Percentiles rank a stretch among this genome's conserved stretches.
phyloP scores from a whole-genome alignment of 139 green algal genomes.

The Gonium pectorale region DNA sequence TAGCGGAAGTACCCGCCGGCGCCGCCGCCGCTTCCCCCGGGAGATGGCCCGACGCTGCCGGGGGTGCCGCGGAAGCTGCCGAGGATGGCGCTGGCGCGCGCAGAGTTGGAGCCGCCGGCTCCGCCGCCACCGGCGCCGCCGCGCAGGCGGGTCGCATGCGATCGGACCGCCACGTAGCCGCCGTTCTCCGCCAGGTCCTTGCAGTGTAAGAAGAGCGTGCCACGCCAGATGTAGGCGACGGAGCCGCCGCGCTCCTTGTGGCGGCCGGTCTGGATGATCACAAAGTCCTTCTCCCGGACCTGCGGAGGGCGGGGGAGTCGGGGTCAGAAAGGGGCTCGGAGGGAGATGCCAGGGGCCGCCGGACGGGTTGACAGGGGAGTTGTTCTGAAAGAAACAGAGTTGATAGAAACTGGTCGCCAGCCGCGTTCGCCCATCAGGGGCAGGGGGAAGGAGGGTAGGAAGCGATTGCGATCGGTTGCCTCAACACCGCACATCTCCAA shows the following conservation, averaged over 20 bases:
- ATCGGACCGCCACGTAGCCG: conserved; percentile 76
- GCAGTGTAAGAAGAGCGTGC: conserved; percentile 80
- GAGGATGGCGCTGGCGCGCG: conserved; percentile 33
- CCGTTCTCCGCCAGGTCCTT: conserved; percentile 67
- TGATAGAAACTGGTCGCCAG: too few relatives aligned
- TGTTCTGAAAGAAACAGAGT: too few relatives aligned
- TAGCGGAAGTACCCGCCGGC: background rate
- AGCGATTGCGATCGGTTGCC: too few relatives aligned
- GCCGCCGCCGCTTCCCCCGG: background rate
- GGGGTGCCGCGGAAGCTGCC: conserved; percentile 29
- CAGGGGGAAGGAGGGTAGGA: too few relatives aligned
- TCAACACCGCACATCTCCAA: too few relatives aligned
- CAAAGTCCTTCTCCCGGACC: conserved; percentile 56
- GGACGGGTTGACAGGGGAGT: too few relatives aligned
- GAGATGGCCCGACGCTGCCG: conserved; percentile 30
- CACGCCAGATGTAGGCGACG: conserved; percentile 83
- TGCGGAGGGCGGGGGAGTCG: background rate
- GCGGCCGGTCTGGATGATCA: conserved; percentile 74
- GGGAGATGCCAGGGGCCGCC: background rate
- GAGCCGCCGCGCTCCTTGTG: conserved; percentile 70
- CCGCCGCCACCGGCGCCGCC: conserved; percentile 34
- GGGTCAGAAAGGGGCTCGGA: background rate
- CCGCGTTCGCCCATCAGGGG: too few relatives aligned
- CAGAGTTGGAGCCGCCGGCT: conserved; percentile 17
- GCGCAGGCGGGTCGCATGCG: conserved; percentile 45